A percentile compares a stretch with the other conserved stretches of the same genome.
These are phyloP conservation scores for Acacia pycnantha DNA, from an alignment of 331 rosid genomes.

Conservation along the genomic window DNA sequence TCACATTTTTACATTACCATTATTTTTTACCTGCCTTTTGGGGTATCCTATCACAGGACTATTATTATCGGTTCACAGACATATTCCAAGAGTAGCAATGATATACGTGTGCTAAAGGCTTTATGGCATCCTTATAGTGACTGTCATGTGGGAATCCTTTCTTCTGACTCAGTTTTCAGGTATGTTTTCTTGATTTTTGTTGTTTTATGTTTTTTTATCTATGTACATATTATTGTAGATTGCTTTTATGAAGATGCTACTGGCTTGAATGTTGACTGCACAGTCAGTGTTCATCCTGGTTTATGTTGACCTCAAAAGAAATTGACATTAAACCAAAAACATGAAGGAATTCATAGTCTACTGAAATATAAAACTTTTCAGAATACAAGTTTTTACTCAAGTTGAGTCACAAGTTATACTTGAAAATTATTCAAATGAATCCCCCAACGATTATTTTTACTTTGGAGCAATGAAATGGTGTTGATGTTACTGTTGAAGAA, in stretches of 20 bases:
- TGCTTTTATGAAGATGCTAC: background rate
- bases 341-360: background rate
- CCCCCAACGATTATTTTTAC: background rate
- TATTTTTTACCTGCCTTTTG: background rate
- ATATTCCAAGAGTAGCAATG: slow-evolving; percentile 46
- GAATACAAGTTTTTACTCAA: background rate
- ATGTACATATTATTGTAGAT: background rate
- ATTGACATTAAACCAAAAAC: slow-evolving; percentile 5
- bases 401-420: background rate
- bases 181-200: slow-evolving; percentile 20
- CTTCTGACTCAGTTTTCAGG: slow-evolving; percentile 97
- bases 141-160: slow-evolving; percentile 85
- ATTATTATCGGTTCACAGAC: slow-evolving; percentile 60
- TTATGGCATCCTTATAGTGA: slow-evolving; percentile 88
- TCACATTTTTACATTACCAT: background rate
- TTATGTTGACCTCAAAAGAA: slow-evolving; percentile 15
- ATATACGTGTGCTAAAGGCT: slow-evolving; percentile 64
- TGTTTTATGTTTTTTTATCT: background rate
- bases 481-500: background rate
- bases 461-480: background rate
- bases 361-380: background rate
- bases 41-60: slow-evolving; percentile 55
- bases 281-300: slow-evolving; percentile 13
- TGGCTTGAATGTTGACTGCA: slow-evolving; percentile 9
- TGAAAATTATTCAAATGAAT: background rate